Evolutionary conservation across 1,139 yeast genomes (phyloP).

Genomic region (Scheffersomyces titani): DNA sequence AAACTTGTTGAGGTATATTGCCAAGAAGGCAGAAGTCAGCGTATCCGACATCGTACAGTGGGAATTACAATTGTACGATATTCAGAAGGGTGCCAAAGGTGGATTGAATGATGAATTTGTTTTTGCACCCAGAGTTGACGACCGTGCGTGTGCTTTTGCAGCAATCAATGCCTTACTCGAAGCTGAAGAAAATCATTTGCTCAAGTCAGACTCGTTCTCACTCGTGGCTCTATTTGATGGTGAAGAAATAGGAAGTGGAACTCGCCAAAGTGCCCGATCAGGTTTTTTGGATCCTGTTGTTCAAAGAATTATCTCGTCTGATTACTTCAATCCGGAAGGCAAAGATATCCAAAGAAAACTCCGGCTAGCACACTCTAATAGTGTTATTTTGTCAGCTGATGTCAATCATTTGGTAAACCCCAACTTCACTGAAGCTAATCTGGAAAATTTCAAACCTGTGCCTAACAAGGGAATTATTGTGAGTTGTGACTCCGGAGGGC

Average conservation of each 20-base stretch:
- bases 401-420: conserved; percentile 68
- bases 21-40: conserved; percentile 45
- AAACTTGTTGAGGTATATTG: conserved; percentile 55
- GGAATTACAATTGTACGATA: conserved; percentile 64
- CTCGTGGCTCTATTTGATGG: conserved; percentile 57
- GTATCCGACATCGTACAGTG: conserved; percentile 56
- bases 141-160: conserved; percentile 63
- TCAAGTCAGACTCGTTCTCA: conserved; percentile 39
- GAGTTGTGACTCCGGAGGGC: conserved; percentile 73
- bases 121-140: conserved; percentile 68
- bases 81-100: conserved; percentile 62
- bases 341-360: conserved; percentile 23
- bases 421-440: conserved; percentile 59
- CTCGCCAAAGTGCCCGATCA: conserved; percentile 61
- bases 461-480: conserved; percentile 77
- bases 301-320: conserved; percentile 36
- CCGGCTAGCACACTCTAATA: conserved; percentile 49
- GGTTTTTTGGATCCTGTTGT: conserved; percentile 48
- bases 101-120: conserved; percentile 63
- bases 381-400: conserved; percentile 64
- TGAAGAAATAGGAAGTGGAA: conserved; percentile 64
- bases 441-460: conserved; percentile 72
- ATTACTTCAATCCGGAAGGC: conserved; percentile 17
- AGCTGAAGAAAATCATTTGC: conserved; percentile 21
- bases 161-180: conserved; percentile 56